Evolutionary conservation across 441 rosid species (phyloP), one percentile per base, ranked within the genome.

Genomic region (Gossypium schwendimanii): DNA sequence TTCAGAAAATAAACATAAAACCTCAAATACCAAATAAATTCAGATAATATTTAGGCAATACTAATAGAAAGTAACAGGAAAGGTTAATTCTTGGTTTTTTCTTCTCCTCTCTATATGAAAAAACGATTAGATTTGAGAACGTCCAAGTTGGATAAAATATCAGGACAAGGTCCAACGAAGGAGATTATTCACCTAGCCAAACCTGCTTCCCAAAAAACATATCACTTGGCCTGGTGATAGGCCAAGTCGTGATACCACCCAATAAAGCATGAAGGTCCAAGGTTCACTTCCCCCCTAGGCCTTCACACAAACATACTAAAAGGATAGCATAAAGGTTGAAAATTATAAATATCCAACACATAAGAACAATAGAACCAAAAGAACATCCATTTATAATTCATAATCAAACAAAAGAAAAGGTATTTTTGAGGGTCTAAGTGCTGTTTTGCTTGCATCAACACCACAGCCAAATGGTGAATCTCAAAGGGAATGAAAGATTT

Each of bases 241-340:
- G 45, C 68, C 68, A 18, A 63, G 47, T 39, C 7, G 7, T 17
- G 10, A 26, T 65, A 45, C 11, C 57, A 65, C 18, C 57, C 36
- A 65, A 45, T 45, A 18, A 63, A 12, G 36, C 20, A 39, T 14
- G 33, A 65, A 47, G 57, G 57, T 23, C 57, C 70, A 65, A 65
- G 70, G 70, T 64, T 45, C 55, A 65, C 57, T 14, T 45, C 10
- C 17, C 41, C 57, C 57, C 33, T 66, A 47, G 70, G 57, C 70
- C 70, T 24, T 47, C 6, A 18, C 36, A 31, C 70, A 47, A 66
- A 47, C 10, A 21, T 26, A 57, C 61, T 47, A 66, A 66, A 66
- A 12, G 54, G 11, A 45, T 23, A 1, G 55, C 10, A 33, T 62
- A 36, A n/a, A 8, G 14, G 14, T 45, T 21, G 55, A 66, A 12